Base-by-base conservation (phyloP, 108 stramenopile species). In the Licmophora abbreviata region DNA sequence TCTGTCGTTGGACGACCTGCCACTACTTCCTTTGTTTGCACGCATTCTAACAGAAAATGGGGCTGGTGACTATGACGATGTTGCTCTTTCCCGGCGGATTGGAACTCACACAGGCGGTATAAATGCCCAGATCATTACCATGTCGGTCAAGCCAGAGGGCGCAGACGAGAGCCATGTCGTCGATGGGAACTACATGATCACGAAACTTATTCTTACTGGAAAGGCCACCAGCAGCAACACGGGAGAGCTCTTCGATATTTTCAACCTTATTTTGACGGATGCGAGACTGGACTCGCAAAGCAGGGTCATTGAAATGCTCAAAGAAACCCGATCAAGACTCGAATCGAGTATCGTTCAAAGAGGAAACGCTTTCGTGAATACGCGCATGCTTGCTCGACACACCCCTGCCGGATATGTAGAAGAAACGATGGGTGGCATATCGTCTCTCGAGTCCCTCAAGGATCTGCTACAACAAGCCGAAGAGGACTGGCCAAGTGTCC, bases 251-350 rank as follows among this genome's bases (percentile, higher is more conserved):
- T 84, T 95, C 59, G 71, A 64, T 18, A 62, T 97, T 45, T 83
- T 96, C 63, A 69, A 72, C 24, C 63, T 93, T 37, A 80, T 97
- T 12, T 54, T 95, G 52, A 85, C 82, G 6, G 88, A 93, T 51
- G 90, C 92, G 1, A 81, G 76, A 9, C 67, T 97, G 21, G 93
- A 93, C 52, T 69, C 88, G 20, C 61, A 92, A 68, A 57, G 57
- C 26, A 83, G 84, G 42, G 87, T 93, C 17, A 66, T 97, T 34
- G 97, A 97, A 63, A 88, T 97, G 61, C 68, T 97, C 37, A 81
- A 76, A 56, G 94, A 97, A 61, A 58, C 71, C n/a, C 87, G 85
- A 50, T 75, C 84, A n/a, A 33, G 70, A 8, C 65, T 72, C 53
- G 91, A 94, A 62, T 72, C 84, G 0, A 42, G 55, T 28, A 69